Base-by-base conservation (phyloP, 2,329 filamentous ascomycete species). In the Cercospora sp. region DNA sequence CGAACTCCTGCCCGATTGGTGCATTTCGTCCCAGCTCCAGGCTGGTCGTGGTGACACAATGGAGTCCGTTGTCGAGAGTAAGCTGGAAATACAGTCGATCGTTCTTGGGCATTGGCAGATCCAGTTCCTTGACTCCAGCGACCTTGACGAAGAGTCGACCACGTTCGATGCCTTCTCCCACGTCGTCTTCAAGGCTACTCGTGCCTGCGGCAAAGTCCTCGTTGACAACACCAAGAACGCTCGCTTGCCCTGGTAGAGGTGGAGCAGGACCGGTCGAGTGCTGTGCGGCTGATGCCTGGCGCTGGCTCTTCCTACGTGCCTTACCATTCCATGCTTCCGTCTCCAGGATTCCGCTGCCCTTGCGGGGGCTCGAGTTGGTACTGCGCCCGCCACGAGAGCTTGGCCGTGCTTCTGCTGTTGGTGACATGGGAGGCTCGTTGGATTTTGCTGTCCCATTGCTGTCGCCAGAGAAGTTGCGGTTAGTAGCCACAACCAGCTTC, bases 61-160 rank as follows among this genome's bases (percentile, higher is more conserved):
- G 95, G 1, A 99, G 88, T 28, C 95, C 95, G 72, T 99, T 99
- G 80, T 99, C 95, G n/a, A 99, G 86, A 0, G 95, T 99, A 10
- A 99, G 86, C 74, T 94, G 94, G 82, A 99, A 99, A 87, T 92
- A 95, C 2, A 92, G 92, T 64, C 92, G 90, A 80, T 98, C 94
- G 76, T 91, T 94, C 82, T 90, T 91, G 33, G 95, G 94, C 65
- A 99, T 83, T 23, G 95, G 94, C 53, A 98, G 84, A 76, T 97
- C 94, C 42, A 99, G 86, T 75, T 98, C 94, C 79, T 98, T 98
- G 71, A 98, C 93, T 55, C 94, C 94, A 79, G 98, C 91, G n/a
- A 99, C 95, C 83, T 99, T 99, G 73, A 99, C 94, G 75, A 99
- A 99, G 1, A 99, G 85, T 69, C 95, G 86, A 9, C 95, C 95